Percentiles rank a stretch among this genome's conserved stretches.
These are phyloP conservation scores for Ustilago shanxiensis DNA, from an alignment of 1,284 basidiomycete genomes.

Conservation along the genomic window DNA sequence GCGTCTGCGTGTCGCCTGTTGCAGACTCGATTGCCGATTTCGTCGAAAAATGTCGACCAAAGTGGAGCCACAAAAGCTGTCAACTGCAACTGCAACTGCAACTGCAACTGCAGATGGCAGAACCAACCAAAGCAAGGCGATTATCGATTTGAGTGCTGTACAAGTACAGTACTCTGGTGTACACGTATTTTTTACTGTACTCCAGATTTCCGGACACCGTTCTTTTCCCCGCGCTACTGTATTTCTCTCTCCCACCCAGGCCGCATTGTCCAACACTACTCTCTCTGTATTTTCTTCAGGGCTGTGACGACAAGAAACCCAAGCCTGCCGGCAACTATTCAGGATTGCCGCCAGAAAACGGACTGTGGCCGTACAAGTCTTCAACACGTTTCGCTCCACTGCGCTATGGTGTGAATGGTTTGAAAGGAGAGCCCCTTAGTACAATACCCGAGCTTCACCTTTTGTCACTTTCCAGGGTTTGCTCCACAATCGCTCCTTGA, in stretches of 20 bases:
- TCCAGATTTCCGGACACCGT: slow-evolving; percentile 19
- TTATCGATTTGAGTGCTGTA: background rate
- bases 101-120: background rate
- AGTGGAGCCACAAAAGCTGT: background rate
- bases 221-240: slow-evolving; percentile 6
- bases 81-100: too few species aligned
- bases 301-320: slow-evolving; percentile 5
- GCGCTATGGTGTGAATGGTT: background rate
- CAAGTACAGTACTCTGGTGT: too few species aligned
- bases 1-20: background rate
- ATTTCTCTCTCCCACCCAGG: background rate
- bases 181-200: background rate
- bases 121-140: slow-evolving; percentile 1
- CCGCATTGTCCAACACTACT: slow-evolving; percentile 1
- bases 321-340: background rate
- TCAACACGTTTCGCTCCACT: background rate
- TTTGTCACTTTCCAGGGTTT: slow-evolving; percentile 1
- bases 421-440: background rate
- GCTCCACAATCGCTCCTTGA: background rate
- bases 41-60: background rate
- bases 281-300: background rate
- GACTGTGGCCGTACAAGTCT: too few species aligned
- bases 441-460: slow-evolving; percentile 1
- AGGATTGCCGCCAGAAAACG: too few species aligned
- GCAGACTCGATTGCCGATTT: background rate